phyloP scores from a whole-genome alignment of 805 yeast species.

The Ogataea saltuana region DNA sequence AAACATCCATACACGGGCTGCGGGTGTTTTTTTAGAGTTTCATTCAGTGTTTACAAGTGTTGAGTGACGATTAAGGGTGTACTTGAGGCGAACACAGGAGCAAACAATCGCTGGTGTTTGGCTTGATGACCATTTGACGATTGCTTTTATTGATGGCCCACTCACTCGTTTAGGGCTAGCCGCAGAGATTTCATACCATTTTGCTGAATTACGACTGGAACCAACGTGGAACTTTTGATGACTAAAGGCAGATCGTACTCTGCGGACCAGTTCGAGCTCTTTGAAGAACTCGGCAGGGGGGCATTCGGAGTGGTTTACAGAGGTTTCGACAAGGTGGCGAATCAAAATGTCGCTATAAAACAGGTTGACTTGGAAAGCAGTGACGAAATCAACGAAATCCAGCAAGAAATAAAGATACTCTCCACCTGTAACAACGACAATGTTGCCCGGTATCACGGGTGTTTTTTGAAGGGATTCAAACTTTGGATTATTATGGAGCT shows the following conservation, averaged over 20 bases:
- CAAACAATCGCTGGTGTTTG: too few relatives aligned
- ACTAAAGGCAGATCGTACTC: constrained; percentile 9
- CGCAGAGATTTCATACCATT: not conserved
- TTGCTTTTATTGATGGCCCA: too few relatives aligned
- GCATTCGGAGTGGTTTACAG: constrained; percentile 77
- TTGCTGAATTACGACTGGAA: too few relatives aligned
- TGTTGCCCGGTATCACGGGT: constrained; percentile 69
- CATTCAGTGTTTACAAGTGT: too few relatives aligned
- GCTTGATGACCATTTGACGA: too few relatives aligned
- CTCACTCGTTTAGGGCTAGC: too few relatives aligned
- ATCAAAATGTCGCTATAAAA: constrained; percentile 55
- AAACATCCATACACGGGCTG: too few relatives aligned
- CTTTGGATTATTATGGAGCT: constrained; percentile 82
- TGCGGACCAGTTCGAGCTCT: constrained; percentile 48
- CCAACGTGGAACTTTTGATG: too few relatives aligned
- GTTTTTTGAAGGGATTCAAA: constrained; percentile 67
- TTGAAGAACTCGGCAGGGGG: constrained; percentile 68
- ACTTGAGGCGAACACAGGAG: too few relatives aligned
- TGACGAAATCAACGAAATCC: constrained; percentile 72
- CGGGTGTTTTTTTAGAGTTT: too few relatives aligned
- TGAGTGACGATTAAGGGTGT: too few relatives aligned
- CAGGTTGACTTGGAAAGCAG: constrained; percentile 71
- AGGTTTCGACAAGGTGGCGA: constrained; percentile 49
- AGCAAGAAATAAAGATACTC: constrained; percentile 67
- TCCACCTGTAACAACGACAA: constrained; percentile 64